Conservation (phyloP, 495 filamentous ascomycete species). For the Hyaloscypha variabilis region DNA sequence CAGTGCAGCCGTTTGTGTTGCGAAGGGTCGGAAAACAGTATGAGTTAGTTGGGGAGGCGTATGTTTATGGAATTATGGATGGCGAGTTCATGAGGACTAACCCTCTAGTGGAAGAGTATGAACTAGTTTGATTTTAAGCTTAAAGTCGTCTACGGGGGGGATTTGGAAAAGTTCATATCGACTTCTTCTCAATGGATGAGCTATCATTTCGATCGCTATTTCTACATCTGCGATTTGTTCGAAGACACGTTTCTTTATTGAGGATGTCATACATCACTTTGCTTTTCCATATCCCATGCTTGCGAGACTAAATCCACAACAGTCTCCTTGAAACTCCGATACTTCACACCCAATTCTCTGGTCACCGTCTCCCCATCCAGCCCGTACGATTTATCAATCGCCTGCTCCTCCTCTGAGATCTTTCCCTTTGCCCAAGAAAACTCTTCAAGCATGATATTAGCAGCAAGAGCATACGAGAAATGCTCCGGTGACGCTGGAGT, state of each 20-base stretch:
- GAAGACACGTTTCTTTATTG: not conserved
- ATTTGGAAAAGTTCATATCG: no score
- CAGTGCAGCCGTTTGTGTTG: no score
- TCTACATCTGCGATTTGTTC: not conserved
- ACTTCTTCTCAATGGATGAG: no score
- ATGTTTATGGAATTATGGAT: no score
- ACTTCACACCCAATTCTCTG: slow-evolving; percentile 42
- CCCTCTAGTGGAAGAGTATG: no score
- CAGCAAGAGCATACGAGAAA: slow-evolving; percentile 44
- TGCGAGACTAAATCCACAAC: slow-evolving; percentile 34
- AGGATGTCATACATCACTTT: not conserved
- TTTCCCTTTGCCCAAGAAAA: slow-evolving; percentile 35
- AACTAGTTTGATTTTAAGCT: no score
- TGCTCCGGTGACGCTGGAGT: slow-evolving; percentile 31
- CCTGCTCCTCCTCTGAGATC: slow-evolving; percentile 36
- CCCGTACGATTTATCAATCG: slow-evolving; percentile 32
- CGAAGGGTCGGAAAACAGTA: no score
- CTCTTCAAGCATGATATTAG: slow-evolving; percentile 38
- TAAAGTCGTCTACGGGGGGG: no score
- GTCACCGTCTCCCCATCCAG: slow-evolving; percentile 46
- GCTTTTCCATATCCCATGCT: not conserved
- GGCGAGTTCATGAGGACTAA: no score
- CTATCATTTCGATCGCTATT: not conserved
- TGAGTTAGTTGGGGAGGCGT: no score
- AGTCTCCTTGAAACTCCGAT: slow-evolving; percentile 42